Base-by-base conservation (phyloP, 805 yeast species). In the Saturnispora bothae region DNA sequence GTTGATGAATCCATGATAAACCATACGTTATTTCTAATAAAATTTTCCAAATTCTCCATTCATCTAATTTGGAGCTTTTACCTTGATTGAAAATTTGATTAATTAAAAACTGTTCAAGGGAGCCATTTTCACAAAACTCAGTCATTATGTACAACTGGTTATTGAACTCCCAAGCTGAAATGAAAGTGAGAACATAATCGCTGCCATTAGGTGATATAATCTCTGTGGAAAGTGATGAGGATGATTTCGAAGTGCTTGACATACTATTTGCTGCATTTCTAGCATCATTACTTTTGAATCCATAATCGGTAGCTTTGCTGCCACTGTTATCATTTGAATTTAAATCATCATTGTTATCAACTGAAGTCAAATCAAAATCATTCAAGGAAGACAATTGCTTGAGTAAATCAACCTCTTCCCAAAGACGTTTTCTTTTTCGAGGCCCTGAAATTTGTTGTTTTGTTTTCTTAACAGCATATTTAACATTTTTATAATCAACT, bases 41-140 rank as follows among this genome's bases (percentile, higher is more conserved):
- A 32, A 92, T 89, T 61, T 92, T 92, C 98, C 98, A 92, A 29
- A 89, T 88, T 49, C 98, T 71, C 81, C 96, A 92, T 57, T 92
- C 98, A 54, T 92, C 98, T 36, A 92, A 66, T 49, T 78, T 78
- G 25, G 84, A 73, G 28, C 78, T 68, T 33, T 80, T 75, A n/a
- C n/a, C n/a, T 22, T 83, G 73, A 29, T 78, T 69, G 34, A 79
- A 76, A 17, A 84, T 85, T 54, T 77, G 79, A 47, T 83, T 94
- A 23, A 76, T 69, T 38, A 92, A 59, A 52, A 89, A 92, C 42
- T 74, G 73, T 51, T 78, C 92, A 41, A 92, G 61, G 17, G 92
- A 83, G 2, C 97, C 97, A 54, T 88, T 61, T 52, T 88, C 97
- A 61, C 96, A 92, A 58, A 65, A 88, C 49, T 89, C 96, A 3